Percentiles rank a stretch among this genome's conserved stretches.
phyloP scores from a whole-genome alignment of 2,329 filamentous ascomycete genomes.

The Neospermospora avenae region DNA sequence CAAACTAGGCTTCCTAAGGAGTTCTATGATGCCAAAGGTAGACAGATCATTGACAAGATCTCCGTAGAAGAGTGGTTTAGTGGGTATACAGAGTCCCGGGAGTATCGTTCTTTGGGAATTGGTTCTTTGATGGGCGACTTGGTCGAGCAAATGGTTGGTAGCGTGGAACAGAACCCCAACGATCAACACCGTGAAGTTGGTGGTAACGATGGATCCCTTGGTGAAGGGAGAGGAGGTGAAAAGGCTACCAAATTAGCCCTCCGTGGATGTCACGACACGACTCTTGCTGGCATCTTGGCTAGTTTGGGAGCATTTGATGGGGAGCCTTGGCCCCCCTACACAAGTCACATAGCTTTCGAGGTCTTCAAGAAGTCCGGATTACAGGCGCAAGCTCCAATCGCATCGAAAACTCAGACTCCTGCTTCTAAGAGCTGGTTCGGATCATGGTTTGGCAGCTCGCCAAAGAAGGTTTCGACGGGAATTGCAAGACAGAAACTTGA shows the following conservation, averaged over 20 bases:
- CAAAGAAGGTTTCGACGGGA: constrained; percentile 35
- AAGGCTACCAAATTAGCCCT: constrained; percentile 68
- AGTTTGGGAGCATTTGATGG: constrained; percentile 75
- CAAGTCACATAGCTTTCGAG: constrained; percentile 87
- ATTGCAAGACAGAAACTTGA: constrained; percentile 60
- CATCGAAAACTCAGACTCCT: constrained; percentile 10
- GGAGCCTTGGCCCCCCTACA: constrained; percentile 85
- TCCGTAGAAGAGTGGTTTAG: constrained; percentile 89
- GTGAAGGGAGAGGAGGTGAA: constrained; percentile 45
- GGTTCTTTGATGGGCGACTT: constrained; percentile 82
- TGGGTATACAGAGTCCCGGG: constrained; percentile 77
- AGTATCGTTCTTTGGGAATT: constrained; percentile 88
- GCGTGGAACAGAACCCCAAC: constrained; percentile 53
- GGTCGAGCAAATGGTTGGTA: constrained; percentile 69
- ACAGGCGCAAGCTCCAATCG: constrained; percentile 23
- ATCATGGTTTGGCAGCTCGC: constrained; percentile 26
- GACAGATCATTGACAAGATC: constrained; percentile 67
- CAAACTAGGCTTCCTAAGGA: constrained; percentile 74
- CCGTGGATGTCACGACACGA: constrained; percentile 91
- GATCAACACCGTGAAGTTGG: constrained; percentile 51
- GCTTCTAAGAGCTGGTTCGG: constrained; percentile 22
- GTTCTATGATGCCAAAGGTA: constrained; percentile 78
- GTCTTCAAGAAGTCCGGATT: constrained; percentile 63
- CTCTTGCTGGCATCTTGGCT: constrained; percentile 73
- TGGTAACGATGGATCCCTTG: constrained; percentile 36